phyloP scores from a whole-genome alignment of 805 yeast species.

The Kazachstania psychrophila region DNA sequence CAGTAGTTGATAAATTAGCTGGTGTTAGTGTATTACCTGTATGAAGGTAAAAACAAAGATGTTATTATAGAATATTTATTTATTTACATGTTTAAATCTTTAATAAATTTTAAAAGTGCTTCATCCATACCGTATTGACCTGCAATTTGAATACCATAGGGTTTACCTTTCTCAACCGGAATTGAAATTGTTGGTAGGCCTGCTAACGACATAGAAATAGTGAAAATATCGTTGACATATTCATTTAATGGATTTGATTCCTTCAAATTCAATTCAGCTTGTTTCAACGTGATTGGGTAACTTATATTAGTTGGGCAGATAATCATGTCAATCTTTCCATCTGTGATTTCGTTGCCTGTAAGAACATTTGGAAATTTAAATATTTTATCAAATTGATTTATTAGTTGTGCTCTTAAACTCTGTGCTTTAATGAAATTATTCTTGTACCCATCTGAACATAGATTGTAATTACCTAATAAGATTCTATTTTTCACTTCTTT shows the following conservation, averaged over 20 bases:
- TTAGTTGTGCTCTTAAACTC: slow-evolving; percentile 48
- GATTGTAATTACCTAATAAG: slow-evolving; percentile 74
- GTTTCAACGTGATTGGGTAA: slow-evolving; percentile 41
- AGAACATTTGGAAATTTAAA: slow-evolving; percentile 46
- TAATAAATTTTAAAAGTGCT: slow-evolving; percentile 39
- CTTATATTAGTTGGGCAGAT: slow-evolving; percentile 64
- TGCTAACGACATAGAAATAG: slow-evolving; percentile 85
- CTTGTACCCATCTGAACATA: slow-evolving; percentile 60
- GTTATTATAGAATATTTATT: background rate
- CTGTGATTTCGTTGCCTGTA: slow-evolving; percentile 12
- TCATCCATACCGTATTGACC: slow-evolving; percentile 83
- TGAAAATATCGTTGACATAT: slow-evolving; percentile 73
- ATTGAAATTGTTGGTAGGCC: slow-evolving; percentile 81
- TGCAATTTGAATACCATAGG: slow-evolving; percentile 63
- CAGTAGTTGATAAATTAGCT: slow-evolving; percentile 54
- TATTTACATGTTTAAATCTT: background rate
- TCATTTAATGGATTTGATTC: slow-evolving; percentile 42
- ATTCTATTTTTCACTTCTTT: slow-evolving; percentile 76
- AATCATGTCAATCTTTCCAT: slow-evolving; percentile 54
- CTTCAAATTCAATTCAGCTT: slow-evolving; percentile 25
- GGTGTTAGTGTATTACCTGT: slow-evolving; percentile 63
- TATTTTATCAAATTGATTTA: slow-evolving; percentile 53
- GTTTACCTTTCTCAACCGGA: slow-evolving; percentile 41
- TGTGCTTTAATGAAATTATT: slow-evolving; percentile 76
- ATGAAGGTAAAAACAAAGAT: slow-evolving; percentile 19